These are phyloP conservation scores for Arthrobotrys conoides DNA, from an alignment of 2,329 filamentous ascomycete genomes.

Conservation along the genomic window DNA sequence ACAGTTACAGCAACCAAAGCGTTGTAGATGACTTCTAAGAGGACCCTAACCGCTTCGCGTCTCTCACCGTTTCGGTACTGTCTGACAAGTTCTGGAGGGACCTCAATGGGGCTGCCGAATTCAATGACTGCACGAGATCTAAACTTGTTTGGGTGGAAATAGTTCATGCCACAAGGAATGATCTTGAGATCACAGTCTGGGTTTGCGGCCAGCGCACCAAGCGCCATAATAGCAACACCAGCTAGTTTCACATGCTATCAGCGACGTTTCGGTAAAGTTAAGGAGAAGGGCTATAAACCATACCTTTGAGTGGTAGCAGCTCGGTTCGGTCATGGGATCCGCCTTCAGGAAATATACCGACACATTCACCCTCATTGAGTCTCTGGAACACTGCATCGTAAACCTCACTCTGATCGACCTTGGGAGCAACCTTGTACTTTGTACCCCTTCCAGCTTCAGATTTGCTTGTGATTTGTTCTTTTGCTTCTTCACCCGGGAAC, in stretches of 20 bases:
- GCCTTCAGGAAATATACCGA: slow-evolving; percentile 97
- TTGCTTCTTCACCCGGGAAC: slow-evolving; percentile 81
- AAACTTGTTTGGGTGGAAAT: slow-evolving; percentile 99
- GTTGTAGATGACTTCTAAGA: slow-evolving; percentile 89
- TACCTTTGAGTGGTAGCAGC: slow-evolving; percentile 86
- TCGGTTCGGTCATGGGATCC: slow-evolving; percentile 96
- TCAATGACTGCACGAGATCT: slow-evolving; percentile 95
- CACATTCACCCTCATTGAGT: slow-evolving; percentile 84
- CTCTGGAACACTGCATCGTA: slow-evolving; percentile 93
- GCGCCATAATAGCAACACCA: slow-evolving; percentile 96
- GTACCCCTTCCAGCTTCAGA: slow-evolving; percentile 80
- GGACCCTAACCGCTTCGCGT: slow-evolving; percentile 85
- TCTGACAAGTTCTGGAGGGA: slow-evolving; percentile 84
- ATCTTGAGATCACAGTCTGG: slow-evolving; percentile 92
- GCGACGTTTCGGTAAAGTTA: neutral
- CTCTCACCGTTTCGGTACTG: slow-evolving; percentile 87
- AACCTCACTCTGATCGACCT: slow-evolving; percentile 93
- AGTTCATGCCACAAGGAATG: slow-evolving; percentile 98
- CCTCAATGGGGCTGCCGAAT: slow-evolving; percentile 89
- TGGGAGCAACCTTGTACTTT: slow-evolving; percentile 88
- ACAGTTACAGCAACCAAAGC: slow-evolving; percentile 89
- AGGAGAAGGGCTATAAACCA: slow-evolving; percentile 22
- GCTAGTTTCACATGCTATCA: slow-evolving; percentile 70
- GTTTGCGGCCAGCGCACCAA: slow-evolving; percentile 87
- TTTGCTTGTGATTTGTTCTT: slow-evolving; percentile 85